Conservation (phyloP, 176 grass and related monocot species). For the Phragmites australis region DNA sequence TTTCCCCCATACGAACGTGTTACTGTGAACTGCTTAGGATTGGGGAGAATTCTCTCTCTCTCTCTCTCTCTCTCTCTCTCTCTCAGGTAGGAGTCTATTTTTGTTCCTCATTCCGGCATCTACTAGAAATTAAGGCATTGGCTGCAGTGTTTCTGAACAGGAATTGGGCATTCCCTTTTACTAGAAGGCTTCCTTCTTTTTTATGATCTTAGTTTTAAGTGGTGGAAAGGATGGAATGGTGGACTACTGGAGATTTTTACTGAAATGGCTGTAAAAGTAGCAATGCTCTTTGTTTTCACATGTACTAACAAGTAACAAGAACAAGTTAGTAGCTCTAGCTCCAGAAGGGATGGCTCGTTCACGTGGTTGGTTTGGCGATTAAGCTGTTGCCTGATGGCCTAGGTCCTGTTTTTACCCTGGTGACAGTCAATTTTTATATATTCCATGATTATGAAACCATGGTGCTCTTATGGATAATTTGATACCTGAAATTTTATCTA, state of each 20-base stretch:
- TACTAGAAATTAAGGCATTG: no score
- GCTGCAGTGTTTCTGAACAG: no score
- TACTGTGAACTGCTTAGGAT: not conserved
- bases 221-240: no score
- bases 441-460: not conserved
- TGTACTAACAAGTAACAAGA: not conserved
- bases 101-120: not conserved
- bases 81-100: not conserved
- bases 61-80: no score
- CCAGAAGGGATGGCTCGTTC: conserved; percentile 12
- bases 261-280: not conserved
- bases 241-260: no score
- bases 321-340: not conserved
- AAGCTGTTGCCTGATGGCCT: not conserved
- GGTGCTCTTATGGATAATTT: not conserved
- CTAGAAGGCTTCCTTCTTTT: no score
- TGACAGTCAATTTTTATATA: not conserved
- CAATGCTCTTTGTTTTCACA: not conserved
- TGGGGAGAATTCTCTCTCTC: no score
- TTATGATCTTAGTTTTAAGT: no score
- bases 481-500: not conserved
- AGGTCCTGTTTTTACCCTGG: not conserved
- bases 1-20: not conserved
- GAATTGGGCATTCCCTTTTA: no score
- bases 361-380: not conserved